Base-by-base conservation (phyloP, 345 rosid genomes). In the Streptanthus diversifolius region DNA sequence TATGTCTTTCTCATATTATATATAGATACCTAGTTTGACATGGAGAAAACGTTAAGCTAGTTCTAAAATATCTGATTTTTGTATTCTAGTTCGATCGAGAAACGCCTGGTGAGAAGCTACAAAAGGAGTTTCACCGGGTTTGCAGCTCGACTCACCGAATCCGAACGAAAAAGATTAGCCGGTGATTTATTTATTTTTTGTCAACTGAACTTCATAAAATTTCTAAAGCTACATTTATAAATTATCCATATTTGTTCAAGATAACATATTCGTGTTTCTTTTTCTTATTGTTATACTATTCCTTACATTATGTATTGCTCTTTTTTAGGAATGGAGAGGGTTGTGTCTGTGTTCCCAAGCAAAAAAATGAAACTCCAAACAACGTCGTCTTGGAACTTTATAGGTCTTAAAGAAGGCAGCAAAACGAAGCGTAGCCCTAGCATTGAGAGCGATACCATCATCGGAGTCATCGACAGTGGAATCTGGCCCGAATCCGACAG, bases 41-140 rank as follows among this genome's bases (percentile, higher is more conserved):
- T n/a, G n/a, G n/a, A n/a, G n/a, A n/a, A n/a, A n/a, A n/a, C n/a
- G n/a, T n/a, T n/a, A n/a, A n/a, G n/a, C n/a, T n/a, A n/a, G n/a
- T n/a, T n/a, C n/a, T n/a, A n/a, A n/a, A n/a, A n/a, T n/a, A n/a
- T n/a, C n/a, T n/a, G n/a, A n/a, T n/a, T n/a, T n/a, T n/a, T n/a
- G n/a, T n/a, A n/a, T n/a, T n/a, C n/a, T 22, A 86, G 87, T 37
- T 70, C 71, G 32, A 61, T 39, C 29, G 67, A 40, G 51, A 69
- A 70, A 41, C 73, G 70, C 7, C 19, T 88, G 70, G 40, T 86
- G 29, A 81, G 82, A 78, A 86, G 88, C 43, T 86, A 83, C 68
- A 68, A 2, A n/a, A 82, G 79, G 75, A 88, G 91, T 68, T 86
- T 88, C 78, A 86, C 85, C 57, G 91, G 86, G 13, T 85, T 88